Evolutionary conservation across 2,329 filamentous ascomycete genomes (phyloP), one percentile per base, ranked within the genome.

Genomic region (Fusarium buharicum): DNA sequence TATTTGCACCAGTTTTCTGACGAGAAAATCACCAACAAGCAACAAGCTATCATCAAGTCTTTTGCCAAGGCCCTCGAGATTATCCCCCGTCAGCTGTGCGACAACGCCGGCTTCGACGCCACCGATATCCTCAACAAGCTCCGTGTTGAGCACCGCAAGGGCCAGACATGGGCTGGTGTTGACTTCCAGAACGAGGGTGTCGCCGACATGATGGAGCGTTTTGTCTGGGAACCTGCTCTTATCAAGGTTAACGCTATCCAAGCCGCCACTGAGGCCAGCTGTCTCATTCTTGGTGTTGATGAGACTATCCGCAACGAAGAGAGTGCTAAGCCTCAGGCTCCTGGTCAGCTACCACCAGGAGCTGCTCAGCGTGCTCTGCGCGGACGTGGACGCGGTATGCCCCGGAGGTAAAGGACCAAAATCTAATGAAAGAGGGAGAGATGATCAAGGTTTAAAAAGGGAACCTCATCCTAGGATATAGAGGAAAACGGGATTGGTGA

Each of bases 231-330:
- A 80, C 95, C 95, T 6, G 90, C 91, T 43, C 82, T 98, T 64
- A 91, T 99, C 74, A 99, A 99, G 87, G 84, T 96, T 77, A 99
- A 99, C 77, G 95, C 95, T 68, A 90, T 99, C 66, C 93, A 97
- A 81, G 94, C 95, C 17, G 95, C 95, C 47, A 93, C 93, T 28
- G 95, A 99, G 80, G 95, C 95, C 18, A 91, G 90, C 69, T 99
- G 95, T 81, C 80, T 99, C 81, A 98, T 99, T 68, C 81, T 99
- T 72, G 90, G 92, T 70, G 95, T 99, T 53, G 95, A 99, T 74
- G 95, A 99, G 86, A 99, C 95, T 30, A 98, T 99, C 79, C 93
- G 89, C 79, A 99, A 99, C 79, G 92, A 99, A 82, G 93, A 98
- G 82, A 96, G 92, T 72, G 85, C 89, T 70, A 83, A 87, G 76